phyloP scores from a whole-genome alignment of 495 filamentous ascomycete species.

The Lophiostoma macrostomum region DNA sequence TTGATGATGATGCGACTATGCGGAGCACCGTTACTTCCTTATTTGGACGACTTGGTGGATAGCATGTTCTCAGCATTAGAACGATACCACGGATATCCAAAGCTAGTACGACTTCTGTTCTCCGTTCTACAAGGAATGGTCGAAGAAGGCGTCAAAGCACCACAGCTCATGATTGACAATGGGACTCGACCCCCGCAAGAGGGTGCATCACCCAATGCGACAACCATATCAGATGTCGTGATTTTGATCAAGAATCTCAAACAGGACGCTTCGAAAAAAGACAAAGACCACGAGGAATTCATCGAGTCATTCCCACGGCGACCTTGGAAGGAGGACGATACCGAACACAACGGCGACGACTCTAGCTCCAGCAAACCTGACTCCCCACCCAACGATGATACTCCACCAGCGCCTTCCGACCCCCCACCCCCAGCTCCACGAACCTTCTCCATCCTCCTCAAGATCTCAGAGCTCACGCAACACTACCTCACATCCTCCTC shows the following conservation, averaged over 20 bases:
- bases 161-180: constrained; percentile 53
- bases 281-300: constrained; percentile 22
- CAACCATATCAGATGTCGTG: constrained; percentile 16
- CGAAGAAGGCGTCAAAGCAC: constrained; percentile 69
- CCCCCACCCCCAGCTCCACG: constrained; percentile 40
- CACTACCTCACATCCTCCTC: constrained; percentile 84
- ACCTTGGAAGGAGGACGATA: constrained; percentile 24
- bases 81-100: constrained; percentile 87
- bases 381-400: no score
- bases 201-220: neutral
- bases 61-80: constrained; percentile 89
- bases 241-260: constrained; percentile 3
- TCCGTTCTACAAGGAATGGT: constrained; percentile 76
- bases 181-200: neutral
- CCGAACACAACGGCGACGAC: constrained; percentile 7
- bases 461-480: constrained; percentile 44
- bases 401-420: constrained; percentile 57
- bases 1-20: constrained; percentile 91
- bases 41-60: constrained; percentile 83
- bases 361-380: no score
- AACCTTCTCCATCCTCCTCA: constrained; percentile 41
- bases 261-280: neutral
- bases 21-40: constrained; percentile 77
- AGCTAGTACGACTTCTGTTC: constrained; percentile 82
- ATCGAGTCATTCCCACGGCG: constrained; percentile 8